Evolutionary conservation across 2,329 filamentous ascomycete genomes (phyloP).

Genomic region (Pezicula neosporulosa): DNA sequence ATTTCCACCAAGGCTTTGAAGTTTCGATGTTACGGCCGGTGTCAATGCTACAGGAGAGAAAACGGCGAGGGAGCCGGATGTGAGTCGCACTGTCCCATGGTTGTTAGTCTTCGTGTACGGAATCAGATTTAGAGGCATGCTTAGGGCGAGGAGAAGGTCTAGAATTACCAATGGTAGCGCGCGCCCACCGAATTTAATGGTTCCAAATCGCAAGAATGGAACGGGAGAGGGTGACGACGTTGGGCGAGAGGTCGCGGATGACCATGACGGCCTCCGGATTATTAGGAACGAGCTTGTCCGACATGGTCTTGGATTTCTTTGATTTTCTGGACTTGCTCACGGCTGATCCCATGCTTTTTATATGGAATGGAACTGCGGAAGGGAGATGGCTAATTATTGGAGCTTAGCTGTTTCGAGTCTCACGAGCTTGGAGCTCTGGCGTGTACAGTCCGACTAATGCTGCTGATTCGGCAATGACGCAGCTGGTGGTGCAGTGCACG

Average conservation of each 20-base stretch:
- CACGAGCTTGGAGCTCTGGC: no score
- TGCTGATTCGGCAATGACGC: no score
- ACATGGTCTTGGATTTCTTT: slow-evolving; percentile 39
- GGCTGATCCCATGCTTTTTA: background rate
- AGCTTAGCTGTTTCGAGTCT: background rate
- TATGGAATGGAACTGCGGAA: background rate
- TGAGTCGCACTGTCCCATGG: slow-evolving; percentile 65
- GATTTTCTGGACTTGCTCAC: background rate
- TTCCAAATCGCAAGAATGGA: slow-evolving; percentile 80
- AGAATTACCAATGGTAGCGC: slow-evolving; percentile 75
- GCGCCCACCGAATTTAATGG: slow-evolving; percentile 78
- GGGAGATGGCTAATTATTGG: no score
- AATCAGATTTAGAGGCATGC: background rate
- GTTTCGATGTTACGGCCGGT: slow-evolving; percentile 62
- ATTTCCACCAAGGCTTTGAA: slow-evolving; percentile 62
- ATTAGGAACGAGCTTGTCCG: slow-evolving; percentile 59
- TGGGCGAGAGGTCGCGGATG: slow-evolving; percentile 78
- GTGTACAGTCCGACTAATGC: no score
- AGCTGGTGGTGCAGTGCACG: no score
- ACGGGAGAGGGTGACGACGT: slow-evolving; percentile 75
- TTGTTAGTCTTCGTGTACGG: slow-evolving; percentile 2
- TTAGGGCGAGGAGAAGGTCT: background rate
- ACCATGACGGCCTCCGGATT: slow-evolving; percentile 85
- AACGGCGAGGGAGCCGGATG: slow-evolving; percentile 74
- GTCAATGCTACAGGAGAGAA: slow-evolving; percentile 92